phyloP scores from a whole-genome alignment of 495 filamentous ascomycete species.

The Friedmanniomyces simplex region DNA sequence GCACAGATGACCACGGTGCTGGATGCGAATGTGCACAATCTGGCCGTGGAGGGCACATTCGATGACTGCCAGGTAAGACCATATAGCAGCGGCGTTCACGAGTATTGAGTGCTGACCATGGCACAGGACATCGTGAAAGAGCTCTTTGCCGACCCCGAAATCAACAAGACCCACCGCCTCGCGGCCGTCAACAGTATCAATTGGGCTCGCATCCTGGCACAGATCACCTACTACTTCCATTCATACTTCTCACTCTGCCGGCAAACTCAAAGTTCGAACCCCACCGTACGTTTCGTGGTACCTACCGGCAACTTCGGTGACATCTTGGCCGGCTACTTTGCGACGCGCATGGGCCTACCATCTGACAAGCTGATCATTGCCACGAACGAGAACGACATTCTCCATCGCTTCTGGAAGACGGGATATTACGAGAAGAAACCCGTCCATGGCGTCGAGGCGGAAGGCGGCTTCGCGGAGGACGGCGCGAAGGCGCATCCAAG shows the following conservation, averaged over 20 bases:
- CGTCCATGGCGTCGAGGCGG: slow-evolving; percentile 41
- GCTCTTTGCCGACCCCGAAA: slow-evolving; percentile 69
- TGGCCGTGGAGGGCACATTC: slow-evolving; percentile 78
- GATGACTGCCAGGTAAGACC: slow-evolving; percentile 74
- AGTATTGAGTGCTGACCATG: not conserved
- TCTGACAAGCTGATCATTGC: slow-evolving; percentile 73
- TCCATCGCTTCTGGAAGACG: slow-evolving; percentile 70
- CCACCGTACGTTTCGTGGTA: slow-evolving; percentile 66
- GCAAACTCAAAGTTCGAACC: slow-evolving; percentile 34
- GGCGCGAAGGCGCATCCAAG: slow-evolving; percentile 55
- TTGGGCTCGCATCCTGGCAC: slow-evolving; percentile 80
- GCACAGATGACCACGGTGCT: slow-evolving; percentile 88
- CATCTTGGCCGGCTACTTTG: slow-evolving; percentile 87
- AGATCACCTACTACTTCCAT: slow-evolving; percentile 88
- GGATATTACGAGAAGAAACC: slow-evolving; percentile 71
- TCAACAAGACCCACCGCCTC: slow-evolving; percentile 63
- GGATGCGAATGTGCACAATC: slow-evolving; percentile 81
- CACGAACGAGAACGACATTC: slow-evolving; percentile 87
- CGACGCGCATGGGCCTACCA: slow-evolving; percentile 81
- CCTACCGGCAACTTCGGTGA: slow-evolving; percentile 97
- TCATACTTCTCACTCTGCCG: slow-evolving; percentile 71
- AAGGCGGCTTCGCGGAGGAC: slow-evolving; percentile 48
- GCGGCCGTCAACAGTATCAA: slow-evolving; percentile 88
- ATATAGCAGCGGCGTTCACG: not conserved
- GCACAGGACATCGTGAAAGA: slow-evolving; percentile 82